Percentiles rank a stretch among this genome's conserved stretches.
Conservation (phyloP, 768 basidiomycete species). For the Phlegmacium glaucopus region DNA sequence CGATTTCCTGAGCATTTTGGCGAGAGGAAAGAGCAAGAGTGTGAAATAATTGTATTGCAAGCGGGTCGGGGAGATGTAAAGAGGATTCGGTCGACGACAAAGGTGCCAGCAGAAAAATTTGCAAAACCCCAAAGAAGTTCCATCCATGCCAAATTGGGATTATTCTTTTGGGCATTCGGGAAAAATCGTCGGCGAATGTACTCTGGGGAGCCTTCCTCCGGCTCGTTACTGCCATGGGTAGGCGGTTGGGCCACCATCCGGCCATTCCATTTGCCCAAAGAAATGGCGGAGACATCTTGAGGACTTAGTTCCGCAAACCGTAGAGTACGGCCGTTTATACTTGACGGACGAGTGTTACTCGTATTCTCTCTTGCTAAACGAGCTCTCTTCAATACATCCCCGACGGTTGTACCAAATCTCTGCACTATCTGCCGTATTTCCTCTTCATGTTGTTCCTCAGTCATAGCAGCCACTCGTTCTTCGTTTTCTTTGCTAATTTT, state of each 20-base stretch:
- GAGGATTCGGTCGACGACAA: constrained; percentile 37
- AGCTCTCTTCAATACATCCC: constrained; percentile 56
- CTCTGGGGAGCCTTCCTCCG: constrained; percentile 75
- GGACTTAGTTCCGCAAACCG: constrained; percentile 77
- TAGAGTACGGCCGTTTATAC: constrained; percentile 52
- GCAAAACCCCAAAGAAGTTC: constrained; percentile 52
- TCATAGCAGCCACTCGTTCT: constrained; percentile 61
- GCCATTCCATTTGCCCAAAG: constrained; percentile 35
- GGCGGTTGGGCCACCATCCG: constrained; percentile 14
- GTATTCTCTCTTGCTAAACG: constrained; percentile 42
- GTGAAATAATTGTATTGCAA: constrained; percentile 54
- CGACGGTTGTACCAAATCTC: constrained; percentile 65
- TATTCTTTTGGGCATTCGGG: constrained; percentile 60
- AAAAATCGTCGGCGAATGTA: constrained; percentile 84
- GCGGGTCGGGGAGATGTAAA: constrained; percentile 35
- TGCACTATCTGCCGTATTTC: constrained; percentile 67
- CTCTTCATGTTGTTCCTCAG: constrained; percentile 61
- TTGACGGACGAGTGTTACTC: constrained; percentile 58
- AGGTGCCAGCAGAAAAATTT: constrained; percentile 54
- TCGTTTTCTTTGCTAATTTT: constrained; percentile 69
- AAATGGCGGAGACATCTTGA: constrained; percentile 54
- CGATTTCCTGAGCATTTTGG: constrained; percentile 54
- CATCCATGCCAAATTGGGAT: constrained; percentile 85
- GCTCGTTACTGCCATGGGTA: constrained; percentile 18
- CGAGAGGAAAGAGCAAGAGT: constrained; percentile 65